Evolutionary conservation across 495 filamentous ascomycete species (phyloP).

Genomic region (Tetracladium setigerum): DNA sequence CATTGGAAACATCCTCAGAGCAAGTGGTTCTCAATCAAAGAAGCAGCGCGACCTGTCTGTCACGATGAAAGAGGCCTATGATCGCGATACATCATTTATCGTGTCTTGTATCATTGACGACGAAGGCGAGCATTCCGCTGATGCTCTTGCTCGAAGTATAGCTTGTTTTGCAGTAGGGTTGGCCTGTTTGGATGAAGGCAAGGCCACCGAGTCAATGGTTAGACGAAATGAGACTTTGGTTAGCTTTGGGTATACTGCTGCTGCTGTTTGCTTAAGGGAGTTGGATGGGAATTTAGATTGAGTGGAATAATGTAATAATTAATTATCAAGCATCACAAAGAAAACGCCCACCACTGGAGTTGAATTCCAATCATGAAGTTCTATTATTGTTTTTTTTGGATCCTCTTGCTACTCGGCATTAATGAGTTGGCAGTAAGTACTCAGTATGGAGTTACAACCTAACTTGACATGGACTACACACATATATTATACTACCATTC

Average conservation of each 20-base stretch:
- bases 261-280: conserved; percentile 19
- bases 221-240: conserved; percentile 2
- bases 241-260: conserved; percentile 22
- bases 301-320: too few species aligned
- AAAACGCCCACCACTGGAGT: too few species aligned
- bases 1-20: conserved; percentile 63
- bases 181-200: conserved; percentile 3
- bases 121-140: conserved; percentile 4
- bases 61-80: conserved; percentile 55
- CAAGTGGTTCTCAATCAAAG: conserved; percentile 45
- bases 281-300: conserved; percentile 9
- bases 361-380: too few species aligned
- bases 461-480: too few species aligned
- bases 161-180: conserved; percentile 16
- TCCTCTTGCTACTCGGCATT: too few species aligned
- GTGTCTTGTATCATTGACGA: conserved; percentile 17
- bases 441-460: too few species aligned
- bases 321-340: too few species aligned
- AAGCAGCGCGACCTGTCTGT: conserved; percentile 56
- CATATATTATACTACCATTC: too few species aligned
- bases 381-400: too few species aligned
- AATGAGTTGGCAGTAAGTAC: too few species aligned
- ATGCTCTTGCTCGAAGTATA: conserved; percentile 14
- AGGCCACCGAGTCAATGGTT: not conserved
- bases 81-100: conserved; percentile 19